Evolutionary conservation across 1,284 basidiomycete genomes (phyloP), one percentile per base, ranked within the genome.

Genomic region (Exobasidium cylindrosporum): DNA sequence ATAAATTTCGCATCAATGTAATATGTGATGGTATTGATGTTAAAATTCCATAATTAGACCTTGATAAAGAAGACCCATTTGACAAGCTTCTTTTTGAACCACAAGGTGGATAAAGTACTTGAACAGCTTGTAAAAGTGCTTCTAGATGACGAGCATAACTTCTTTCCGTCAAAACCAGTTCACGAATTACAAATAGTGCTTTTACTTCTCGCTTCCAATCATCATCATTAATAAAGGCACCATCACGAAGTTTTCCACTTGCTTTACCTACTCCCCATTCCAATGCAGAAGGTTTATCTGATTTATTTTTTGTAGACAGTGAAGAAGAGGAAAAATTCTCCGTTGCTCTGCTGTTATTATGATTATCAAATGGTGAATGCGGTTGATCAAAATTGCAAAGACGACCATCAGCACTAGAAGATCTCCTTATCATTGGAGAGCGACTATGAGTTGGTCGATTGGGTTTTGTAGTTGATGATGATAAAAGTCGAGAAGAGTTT

Each of bases 141-240:
- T 70, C 71, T 2, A 78, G 64, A 31, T 78, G 71, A 11, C 69
- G 57, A 14, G 73, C 69, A 50, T 78, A 78, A 65, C 73, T 76
- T 26, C 70, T 56, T 60, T 78, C 76, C 21, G 76, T 78, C 63
- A 76, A 72, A 29, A 78, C 71, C 4, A 78, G 67, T 67, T 77
- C 74, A 29, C 76, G 64, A 26, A 78, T 77, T 31, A 78, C 68
- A 63, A 78, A 78, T 17, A 78, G 57, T 17, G 73, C 72, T 57
- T 72, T 72, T 29, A 78, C 76, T 58, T 78, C 76, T 57, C 70
- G 70, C 63, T 76, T 73, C 76, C 76, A 78, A 58, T 74, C 76
- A 17, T 71, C 73, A 31, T 77, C 76, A 53, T 78, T 72, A 53
- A 70, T 67, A 52, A 74, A 72, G 0, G 69, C 61, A 46, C 67